Conservation (phyloP, 2,329 filamentous ascomycete genomes). For the Verticillium albo-atrum region DNA sequence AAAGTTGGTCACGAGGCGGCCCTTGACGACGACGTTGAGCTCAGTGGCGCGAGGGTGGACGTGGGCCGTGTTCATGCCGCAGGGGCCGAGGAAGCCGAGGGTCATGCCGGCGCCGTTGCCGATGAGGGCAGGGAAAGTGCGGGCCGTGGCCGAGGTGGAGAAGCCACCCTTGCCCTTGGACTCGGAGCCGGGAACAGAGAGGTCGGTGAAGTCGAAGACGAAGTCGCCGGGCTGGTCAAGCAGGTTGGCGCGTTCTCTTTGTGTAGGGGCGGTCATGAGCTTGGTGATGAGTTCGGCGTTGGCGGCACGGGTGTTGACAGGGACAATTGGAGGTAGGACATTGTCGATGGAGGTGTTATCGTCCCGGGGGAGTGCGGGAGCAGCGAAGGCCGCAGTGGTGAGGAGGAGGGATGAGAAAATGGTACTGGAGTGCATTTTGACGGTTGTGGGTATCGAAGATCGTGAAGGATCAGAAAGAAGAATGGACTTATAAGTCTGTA, state of each 20-base stretch:
- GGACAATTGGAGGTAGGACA: slow-evolving; percentile 20
- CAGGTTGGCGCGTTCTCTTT: slow-evolving; percentile 24
- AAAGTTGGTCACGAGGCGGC: slow-evolving; percentile 38
- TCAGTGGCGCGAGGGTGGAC: slow-evolving; percentile 43
- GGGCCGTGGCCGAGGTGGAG: slow-evolving; percentile 34
- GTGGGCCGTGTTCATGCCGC: slow-evolving; percentile 47
- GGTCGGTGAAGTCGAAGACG: slow-evolving; percentile 35
- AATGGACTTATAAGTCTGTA: no score
- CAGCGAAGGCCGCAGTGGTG: slow-evolving; percentile 10
- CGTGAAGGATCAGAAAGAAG: no score
- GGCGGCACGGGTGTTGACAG: slow-evolving; percentile 38
- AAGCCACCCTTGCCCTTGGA: slow-evolving; percentile 30
- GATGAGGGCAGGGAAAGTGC: slow-evolving; percentile 46
- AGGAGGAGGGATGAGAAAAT: slow-evolving; percentile 10
- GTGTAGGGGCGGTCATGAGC: slow-evolving; percentile 30
- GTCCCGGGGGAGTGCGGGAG: slow-evolving; percentile 1
- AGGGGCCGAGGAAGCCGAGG: slow-evolving; percentile 43
- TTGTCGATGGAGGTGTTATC: slow-evolving; percentile 11
- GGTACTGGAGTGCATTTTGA: slow-evolving; percentile 10
- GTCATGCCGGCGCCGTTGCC: slow-evolving; percentile 41
- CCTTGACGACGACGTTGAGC: slow-evolving; percentile 40
- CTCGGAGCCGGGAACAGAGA: slow-evolving; percentile 10
- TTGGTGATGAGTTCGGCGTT: slow-evolving; percentile 41
- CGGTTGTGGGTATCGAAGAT: neutral
- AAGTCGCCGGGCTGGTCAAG: slow-evolving; percentile 30